Conservation (phyloP, 75 land plant species). For the Sequoia sempervirens region DNA sequence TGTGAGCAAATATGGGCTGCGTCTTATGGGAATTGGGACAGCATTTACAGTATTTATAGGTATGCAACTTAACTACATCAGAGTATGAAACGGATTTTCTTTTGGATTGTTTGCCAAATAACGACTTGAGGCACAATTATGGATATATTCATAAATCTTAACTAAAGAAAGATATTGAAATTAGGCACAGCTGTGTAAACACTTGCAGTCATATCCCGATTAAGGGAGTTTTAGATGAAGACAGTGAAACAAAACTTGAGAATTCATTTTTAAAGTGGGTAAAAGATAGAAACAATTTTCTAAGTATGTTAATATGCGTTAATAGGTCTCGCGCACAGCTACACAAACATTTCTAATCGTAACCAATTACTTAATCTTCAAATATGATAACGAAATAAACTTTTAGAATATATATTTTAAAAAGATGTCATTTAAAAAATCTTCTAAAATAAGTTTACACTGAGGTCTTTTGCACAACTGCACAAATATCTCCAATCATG, state of each 20-base stretch:
- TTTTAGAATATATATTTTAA: not conserved
- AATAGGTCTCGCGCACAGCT: not conserved
- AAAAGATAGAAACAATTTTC: not conserved
- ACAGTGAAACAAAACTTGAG: not conserved
- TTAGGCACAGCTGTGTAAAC: not conserved
- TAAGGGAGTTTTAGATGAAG: not conserved
- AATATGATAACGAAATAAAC: not conserved
- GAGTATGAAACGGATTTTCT: not conserved
- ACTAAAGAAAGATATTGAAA: no score
- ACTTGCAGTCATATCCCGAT: not conserved
- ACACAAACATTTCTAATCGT: not conserved
- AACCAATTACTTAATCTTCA: not conserved
- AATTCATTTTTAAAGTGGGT: not conserved
- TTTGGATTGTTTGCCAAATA: not conserved
- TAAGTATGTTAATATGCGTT: not conserved
- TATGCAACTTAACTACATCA: not conserved
- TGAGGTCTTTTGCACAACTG: not conserved
- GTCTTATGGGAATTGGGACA: constrained; percentile 52
- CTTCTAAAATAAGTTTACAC: not conserved
- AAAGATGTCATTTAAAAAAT: not conserved
- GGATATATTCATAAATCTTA: no score
- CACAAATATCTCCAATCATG: not conserved
- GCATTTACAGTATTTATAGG: constrained; percentile 62
- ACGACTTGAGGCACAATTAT: not conserved
- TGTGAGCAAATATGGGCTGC: constrained; percentile 34